phyloP scores from a whole-genome alignment of 164 flowering plant genomes.

The Magnolia sinica region DNA sequence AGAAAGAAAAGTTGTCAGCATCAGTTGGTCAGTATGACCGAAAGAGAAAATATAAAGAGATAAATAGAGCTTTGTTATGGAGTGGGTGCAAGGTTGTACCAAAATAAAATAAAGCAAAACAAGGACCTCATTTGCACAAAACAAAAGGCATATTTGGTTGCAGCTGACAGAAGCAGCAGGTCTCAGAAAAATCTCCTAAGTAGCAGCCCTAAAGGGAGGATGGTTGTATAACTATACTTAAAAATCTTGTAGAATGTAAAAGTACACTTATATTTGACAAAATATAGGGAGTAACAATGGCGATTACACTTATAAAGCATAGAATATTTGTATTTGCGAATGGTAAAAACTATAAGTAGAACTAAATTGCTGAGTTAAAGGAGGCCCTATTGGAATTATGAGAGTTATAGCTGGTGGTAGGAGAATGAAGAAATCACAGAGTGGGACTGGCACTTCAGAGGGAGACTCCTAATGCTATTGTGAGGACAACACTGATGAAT shows the following conservation, averaged over 20 bases:
- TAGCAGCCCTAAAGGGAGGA: too few relatives aligned
- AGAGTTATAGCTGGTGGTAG: not conserved
- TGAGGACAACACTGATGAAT: not conserved
- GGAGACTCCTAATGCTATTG: not conserved
- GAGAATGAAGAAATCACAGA: not conserved
- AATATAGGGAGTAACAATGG: too few relatives aligned
- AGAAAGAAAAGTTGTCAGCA: slow-evolving; percentile 14
- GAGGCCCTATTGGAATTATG: not conserved
- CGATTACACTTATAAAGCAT: too few relatives aligned
- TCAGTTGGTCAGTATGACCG: not conserved
- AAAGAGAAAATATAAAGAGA: not conserved
- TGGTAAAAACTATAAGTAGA: too few relatives aligned
- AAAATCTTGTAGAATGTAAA: too few relatives aligned
- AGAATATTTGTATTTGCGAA: too few relatives aligned
- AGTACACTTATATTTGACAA: too few relatives aligned
- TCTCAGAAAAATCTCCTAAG: not conserved
- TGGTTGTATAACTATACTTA: too few relatives aligned
- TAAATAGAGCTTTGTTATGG: not conserved
- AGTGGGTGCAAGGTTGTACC: not conserved
- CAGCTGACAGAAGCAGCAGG: too few relatives aligned
- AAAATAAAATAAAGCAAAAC: slow-evolving; percentile 1
- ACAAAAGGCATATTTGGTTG: too few relatives aligned
- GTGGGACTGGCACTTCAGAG: not conserved
- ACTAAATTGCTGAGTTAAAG: too few relatives aligned
- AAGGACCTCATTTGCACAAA: not conserved